These are phyloP conservation scores for Suillus occidentalis DNA, from an alignment of 768 basidiomycete genomes.

Conservation along the genomic window DNA sequence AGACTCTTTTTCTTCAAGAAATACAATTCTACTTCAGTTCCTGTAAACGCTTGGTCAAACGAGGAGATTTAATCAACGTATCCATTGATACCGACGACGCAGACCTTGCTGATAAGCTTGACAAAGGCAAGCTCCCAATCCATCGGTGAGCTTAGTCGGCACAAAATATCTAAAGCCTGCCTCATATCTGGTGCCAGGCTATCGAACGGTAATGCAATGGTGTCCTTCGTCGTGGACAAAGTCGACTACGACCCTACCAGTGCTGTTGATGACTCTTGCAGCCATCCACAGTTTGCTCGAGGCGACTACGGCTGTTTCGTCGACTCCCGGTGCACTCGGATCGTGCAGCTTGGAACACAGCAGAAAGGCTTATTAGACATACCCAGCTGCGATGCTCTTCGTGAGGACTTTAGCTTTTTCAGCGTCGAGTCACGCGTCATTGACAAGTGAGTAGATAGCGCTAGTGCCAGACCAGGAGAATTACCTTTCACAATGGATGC, in stretches of 20 bases:
- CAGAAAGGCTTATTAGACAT: conserved; percentile 59
- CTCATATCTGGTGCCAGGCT: neutral
- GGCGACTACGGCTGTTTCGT: conserved; percentile 87
- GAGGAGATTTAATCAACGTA: conserved; percentile 72
- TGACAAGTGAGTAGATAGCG: neutral
- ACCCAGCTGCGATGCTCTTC: conserved; percentile 46
- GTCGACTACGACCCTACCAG: conserved; percentile 63
- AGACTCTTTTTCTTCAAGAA: conserved; percentile 57
- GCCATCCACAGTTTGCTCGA: conserved; percentile 52
- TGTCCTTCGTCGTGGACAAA: conserved; percentile 79
- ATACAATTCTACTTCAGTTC: conserved; percentile 64
- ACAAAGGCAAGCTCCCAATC: neutral
- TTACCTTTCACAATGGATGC: conserved; percentile 37
- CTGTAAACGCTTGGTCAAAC: conserved; percentile 58
- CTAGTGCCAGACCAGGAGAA: neutral
- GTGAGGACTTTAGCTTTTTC: conserved; percentile 37
- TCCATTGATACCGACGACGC: conserved; percentile 54
- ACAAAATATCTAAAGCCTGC: neutral
- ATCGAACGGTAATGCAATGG: conserved; percentile 41
- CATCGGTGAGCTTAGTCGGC: neutral
- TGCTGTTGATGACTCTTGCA: conserved; percentile 33
- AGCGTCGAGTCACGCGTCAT: neutral
- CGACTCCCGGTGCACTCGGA: conserved; percentile 67
- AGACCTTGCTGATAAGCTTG: neutral
- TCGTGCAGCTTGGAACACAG: conserved; percentile 80